Evolutionary conservation across 1,139 yeast genomes (phyloP).

Genomic region (Yamadazyma pseudoaaseri): DNA sequence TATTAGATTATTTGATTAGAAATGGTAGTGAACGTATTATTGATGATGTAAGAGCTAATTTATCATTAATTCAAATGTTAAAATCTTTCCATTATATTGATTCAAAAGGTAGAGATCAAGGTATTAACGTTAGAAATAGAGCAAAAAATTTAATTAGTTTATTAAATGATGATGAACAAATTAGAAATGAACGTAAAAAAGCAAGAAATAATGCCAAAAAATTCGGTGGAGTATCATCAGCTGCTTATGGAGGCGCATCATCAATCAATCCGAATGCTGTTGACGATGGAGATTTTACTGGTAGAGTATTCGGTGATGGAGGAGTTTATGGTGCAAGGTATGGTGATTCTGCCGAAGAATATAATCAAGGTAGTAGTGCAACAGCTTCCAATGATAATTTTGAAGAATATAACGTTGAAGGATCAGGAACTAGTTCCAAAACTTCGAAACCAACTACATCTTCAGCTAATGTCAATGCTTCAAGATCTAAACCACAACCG

Average conservation of each 20-base stretch:
- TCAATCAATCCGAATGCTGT: conserved; percentile 34
- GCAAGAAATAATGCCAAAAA: conserved; percentile 83
- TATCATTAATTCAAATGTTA: conserved; percentile 81
- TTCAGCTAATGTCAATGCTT: conserved; percentile 34
- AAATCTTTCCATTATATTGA: conserved; percentile 93
- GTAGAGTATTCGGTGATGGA: conserved; percentile 74
- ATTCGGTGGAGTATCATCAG: conserved; percentile 66
- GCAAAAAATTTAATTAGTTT: conserved; percentile 73
- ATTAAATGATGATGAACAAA: conserved; percentile 71
- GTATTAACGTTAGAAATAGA: conserved; percentile 89
- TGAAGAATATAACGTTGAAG: conserved; percentile 69
- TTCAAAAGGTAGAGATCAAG: conserved; percentile 94
- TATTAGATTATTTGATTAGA: conserved; percentile 85
- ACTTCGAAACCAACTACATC: conserved; percentile 39
- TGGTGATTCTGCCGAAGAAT: conserved; percentile 53
- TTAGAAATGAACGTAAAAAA: conserved; percentile 84
- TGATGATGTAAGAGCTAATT: conserved; percentile 87
- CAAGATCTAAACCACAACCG: conserved; percentile 21
- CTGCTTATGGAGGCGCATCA: conserved; percentile 49
- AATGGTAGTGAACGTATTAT: conserved; percentile 94
- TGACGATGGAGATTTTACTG: conserved; percentile 53
- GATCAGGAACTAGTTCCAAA: conserved; percentile 19
- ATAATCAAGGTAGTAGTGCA: conserved; percentile 22
- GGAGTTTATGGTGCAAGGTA: conserved; percentile 74
- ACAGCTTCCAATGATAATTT: conserved; percentile 44